A percentile compares a stretch with the other conserved stretches of the same genome.
Conservation (phyloP, 1,284 basidiomycete genomes). For the Moesziomyces globuligerus region DNA sequence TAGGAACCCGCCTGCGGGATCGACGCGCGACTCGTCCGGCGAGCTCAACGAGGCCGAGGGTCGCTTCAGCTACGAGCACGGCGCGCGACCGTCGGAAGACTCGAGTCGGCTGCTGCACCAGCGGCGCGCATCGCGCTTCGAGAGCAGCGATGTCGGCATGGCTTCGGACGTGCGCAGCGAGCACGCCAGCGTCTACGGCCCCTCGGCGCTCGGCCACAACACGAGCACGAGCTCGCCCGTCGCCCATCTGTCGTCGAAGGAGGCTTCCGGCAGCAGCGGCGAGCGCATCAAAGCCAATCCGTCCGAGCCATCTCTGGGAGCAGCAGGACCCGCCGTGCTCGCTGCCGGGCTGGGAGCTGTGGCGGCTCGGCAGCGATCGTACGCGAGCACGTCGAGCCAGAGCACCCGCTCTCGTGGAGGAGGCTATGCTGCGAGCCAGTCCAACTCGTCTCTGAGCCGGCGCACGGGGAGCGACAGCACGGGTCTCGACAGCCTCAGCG, state of each 20-base stretch:
- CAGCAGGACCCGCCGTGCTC: not conserved
- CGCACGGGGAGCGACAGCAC: constrained; percentile 26
- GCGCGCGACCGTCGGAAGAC: constrained; percentile 20
- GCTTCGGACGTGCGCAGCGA: constrained; percentile 45
- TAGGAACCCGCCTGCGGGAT: constrained; percentile 6
- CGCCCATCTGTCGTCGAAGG: constrained; percentile 23
- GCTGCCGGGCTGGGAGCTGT: constrained; percentile 1
- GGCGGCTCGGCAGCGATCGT: constrained; percentile 9
- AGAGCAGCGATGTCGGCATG: constrained; percentile 28
- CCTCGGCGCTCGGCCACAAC: constrained; percentile 32
- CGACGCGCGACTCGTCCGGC: constrained; percentile 19
- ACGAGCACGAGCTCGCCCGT: constrained; percentile 25
- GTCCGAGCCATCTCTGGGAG: not conserved
- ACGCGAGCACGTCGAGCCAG: constrained; percentile 31
- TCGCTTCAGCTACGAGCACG: constrained; percentile 19
- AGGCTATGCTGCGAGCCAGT: constrained; percentile 46
- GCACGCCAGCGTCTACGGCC: constrained; percentile 42
- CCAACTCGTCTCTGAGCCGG: constrained; percentile 31
- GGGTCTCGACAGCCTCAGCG: constrained; percentile 44
- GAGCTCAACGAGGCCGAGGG: constrained; percentile 26
- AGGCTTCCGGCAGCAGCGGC: constrained; percentile 32
- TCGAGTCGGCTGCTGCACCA: constrained; percentile 21
- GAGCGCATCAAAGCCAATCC: constrained; percentile 9
- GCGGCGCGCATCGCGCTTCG: constrained; percentile 14
- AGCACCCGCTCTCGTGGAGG: constrained; percentile 22